These are phyloP conservation scores for Sporothrix pseudoabietina DNA, from an alignment of 2,329 filamentous ascomycete genomes.

Conservation along the genomic window DNA sequence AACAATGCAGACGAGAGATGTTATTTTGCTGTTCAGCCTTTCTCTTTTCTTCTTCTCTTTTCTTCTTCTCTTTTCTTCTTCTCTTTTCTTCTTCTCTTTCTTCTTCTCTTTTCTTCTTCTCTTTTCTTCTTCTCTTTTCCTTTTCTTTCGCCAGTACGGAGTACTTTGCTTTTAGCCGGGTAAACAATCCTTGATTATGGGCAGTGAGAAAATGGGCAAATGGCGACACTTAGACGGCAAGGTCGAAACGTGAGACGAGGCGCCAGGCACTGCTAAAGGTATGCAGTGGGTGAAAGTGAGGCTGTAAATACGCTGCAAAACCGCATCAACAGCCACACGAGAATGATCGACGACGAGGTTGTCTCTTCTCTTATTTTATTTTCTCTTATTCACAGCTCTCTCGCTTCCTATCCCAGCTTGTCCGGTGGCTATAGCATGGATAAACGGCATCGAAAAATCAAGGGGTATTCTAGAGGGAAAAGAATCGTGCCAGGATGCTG, in stretches of 20 bases:
- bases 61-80: neutral
- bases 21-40: neutral
- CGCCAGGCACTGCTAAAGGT: neutral
- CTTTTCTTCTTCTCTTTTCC: neutral
- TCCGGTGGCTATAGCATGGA: constrained; percentile 1
- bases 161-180: neutral
- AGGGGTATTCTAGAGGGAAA: constrained; percentile 14
- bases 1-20: constrained; percentile 13
- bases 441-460: neutral
- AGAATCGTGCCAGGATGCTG: constrained; percentile 5
- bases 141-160: neutral
- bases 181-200: neutral
- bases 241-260: constrained; percentile 2
- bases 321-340: neutral
- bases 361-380: neutral
- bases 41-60: neutral
- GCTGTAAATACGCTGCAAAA: neutral
- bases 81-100: neutral
- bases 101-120: neutral
- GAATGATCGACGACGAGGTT: constrained; percentile 13
- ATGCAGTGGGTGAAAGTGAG: constrained; percentile 13
- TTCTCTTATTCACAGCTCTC: neutral
- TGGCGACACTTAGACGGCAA: neutral
- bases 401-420: neutral
- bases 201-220: neutral